A percentile compares a stretch with the other conserved stretches of the same genome.
Evolutionary conservation across 805 yeast genomes (phyloP).

Genomic region (Myxozyma neotropica): DNA sequence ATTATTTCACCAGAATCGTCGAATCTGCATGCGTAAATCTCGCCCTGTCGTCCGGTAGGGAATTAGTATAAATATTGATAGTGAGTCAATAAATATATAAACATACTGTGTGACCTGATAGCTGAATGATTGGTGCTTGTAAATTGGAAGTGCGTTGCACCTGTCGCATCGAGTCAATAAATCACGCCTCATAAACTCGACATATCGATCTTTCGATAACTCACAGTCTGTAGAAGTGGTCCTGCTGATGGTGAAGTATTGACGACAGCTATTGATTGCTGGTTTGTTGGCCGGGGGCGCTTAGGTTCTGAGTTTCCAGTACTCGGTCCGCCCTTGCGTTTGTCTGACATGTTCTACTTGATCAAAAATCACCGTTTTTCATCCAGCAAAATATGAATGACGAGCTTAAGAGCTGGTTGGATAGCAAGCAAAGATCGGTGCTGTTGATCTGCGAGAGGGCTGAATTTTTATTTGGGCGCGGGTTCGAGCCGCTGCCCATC

Average conservation of each 20-base stretch:
- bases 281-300: slow-evolving; percentile 11
- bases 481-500: neutral
- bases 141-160: slow-evolving; percentile 30
- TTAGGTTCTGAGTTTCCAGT: neutral
- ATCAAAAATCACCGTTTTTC: neutral
- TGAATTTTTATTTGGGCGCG: neutral
- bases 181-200: neutral
- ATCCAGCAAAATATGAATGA: neutral
- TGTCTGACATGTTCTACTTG: slow-evolving; percentile 15
- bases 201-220: neutral
- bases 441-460: neutral
- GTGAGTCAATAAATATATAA: neutral
- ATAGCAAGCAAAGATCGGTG: neutral
- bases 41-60: slow-evolving; percentile 41
- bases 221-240: slow-evolving; percentile 25
- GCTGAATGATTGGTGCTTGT: slow-evolving; percentile 34
- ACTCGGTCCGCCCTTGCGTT: slow-evolving; percentile 25
- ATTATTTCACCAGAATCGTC: slow-evolving; percentile 53
- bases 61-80: no score
- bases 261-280: slow-evolving; percentile 30
- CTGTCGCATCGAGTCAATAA: neutral
- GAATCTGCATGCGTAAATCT: slow-evolving; percentile 58
- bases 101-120: slow-evolving; percentile 35
- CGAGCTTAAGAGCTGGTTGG: neutral
- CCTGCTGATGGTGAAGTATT: slow-evolving; percentile 27